Evolutionary conservation across 2,329 filamentous ascomycete genomes (phyloP).

Genomic region (Tolypocladium tropicale): DNA sequence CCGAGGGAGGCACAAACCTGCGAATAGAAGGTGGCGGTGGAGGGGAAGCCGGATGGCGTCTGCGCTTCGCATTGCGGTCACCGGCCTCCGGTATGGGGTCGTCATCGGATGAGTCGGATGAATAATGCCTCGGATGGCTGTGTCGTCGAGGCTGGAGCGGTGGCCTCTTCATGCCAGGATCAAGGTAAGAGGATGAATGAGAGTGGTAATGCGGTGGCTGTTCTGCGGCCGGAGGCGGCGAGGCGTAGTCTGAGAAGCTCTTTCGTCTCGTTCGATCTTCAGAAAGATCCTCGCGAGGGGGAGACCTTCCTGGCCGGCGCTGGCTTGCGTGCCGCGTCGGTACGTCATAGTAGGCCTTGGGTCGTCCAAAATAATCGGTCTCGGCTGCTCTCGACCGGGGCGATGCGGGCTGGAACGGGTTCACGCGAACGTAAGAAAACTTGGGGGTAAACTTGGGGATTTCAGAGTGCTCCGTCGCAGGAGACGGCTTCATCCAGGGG

Average conservation of each 20-base stretch:
- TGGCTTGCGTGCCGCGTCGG: conserved; percentile 23
- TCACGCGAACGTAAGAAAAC: conserved; percentile 25
- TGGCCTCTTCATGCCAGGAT: conserved; percentile 21
- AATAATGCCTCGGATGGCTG: conserved; percentile 36
- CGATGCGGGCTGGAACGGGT: conserved; percentile 15
- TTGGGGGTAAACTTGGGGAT: conserved; percentile 18
- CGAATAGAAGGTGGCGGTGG: conserved; percentile 20
- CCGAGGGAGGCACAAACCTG: conserved; percentile 19
- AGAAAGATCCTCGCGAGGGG: conserved; percentile 25
- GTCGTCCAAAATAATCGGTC: conserved; percentile 21
- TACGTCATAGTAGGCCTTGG: conserved; percentile 29
- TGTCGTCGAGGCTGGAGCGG: conserved; percentile 28
- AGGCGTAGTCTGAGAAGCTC: conserved; percentile 41
- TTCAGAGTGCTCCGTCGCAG: conserved; percentile 19
- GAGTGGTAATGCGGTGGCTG: conserved; percentile 13
- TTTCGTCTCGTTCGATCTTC: conserved; percentile 33
- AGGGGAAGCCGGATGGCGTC: conserved; percentile 15
- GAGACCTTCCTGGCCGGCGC: conserved; percentile 21
- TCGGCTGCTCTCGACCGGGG: conserved; percentile 19
- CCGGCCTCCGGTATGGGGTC: conserved; percentile 16
- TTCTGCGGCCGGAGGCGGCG: conserved; percentile 23
- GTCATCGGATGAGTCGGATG: conserved; percentile 31
- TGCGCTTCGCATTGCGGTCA: conserved; percentile 14
- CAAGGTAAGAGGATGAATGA: conserved; percentile 21
- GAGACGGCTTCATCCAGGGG: conserved; percentile 7